Percentiles rank a stretch among this genome's conserved stretches.
phyloP scores from a whole-genome alignment of 176 grass and related monocot genomes.

The Leersia perrieri region DNA sequence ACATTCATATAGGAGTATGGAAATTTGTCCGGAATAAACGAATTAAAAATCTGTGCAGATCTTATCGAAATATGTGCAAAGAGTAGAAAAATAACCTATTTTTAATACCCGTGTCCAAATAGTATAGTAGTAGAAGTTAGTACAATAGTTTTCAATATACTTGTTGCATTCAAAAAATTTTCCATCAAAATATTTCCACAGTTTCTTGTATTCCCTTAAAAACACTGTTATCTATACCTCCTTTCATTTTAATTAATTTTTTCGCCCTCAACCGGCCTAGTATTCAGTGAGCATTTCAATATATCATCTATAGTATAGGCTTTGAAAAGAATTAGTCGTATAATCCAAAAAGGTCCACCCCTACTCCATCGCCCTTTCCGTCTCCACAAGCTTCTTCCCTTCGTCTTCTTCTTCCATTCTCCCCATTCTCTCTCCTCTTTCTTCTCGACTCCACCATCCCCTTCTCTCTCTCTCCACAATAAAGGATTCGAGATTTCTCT shows the following conservation, averaged over 20 bases:
- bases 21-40: no score
- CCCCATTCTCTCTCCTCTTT: neutral
- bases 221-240: no score
- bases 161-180: no score
- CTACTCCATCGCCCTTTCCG: constrained; percentile 21
- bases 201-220: neutral
- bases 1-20: no score
- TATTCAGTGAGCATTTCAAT: neutral
- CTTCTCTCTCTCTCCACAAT: neutral
- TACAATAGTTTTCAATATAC: no score
- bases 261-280: neutral
- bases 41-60: no score
- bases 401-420: neutral
- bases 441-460: neutral
- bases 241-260: neutral
- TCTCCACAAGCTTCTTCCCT: constrained; percentile 47
- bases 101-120: no score
- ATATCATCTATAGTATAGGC: neutral
- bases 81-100: no score
- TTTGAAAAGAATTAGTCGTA: neutral
- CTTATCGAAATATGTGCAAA: no score
- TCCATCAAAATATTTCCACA: neutral
- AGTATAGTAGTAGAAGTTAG: no score
- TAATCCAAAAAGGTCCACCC: neutral
- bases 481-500: constrained; percentile 21